Base-by-base conservation (phyloP, 306 rosid species). In the Pyrus pyrifolia region DNA sequence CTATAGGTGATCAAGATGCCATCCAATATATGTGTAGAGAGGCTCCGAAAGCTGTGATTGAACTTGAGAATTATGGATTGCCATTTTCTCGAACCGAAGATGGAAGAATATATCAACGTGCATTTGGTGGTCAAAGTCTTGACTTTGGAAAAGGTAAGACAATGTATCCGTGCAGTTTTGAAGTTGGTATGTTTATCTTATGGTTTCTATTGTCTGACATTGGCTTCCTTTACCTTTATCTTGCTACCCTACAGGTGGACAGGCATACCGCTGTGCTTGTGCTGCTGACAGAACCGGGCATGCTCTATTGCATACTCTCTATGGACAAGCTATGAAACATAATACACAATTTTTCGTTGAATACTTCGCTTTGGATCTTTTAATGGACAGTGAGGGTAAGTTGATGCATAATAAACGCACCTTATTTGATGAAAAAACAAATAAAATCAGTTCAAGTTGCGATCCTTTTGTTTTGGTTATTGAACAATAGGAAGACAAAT, bases 121-220 rank as follows among this genome's bases (percentile, higher is more conserved):
- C 97, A 52, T 93, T 93, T 88, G 98, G 98, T 62, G 98, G 98
- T 74, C 98, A 93, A 75, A 93, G 98, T 80, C 93, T 93, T 45
- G 84, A 93, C 86, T 93, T 86, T 70, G 98, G 98, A 85, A 91
- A 88, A 87, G 98, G 98, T 91, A 73, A 21, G 57, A 64, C 18
- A 67, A 52, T 64, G 19, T 70, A 19, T 42, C 70, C 78, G 35
- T 38, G 75, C 45, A 63, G 63, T 46, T 42, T 72, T 77, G 79
- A 60, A 61, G 33, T 74, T 75, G 27, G 64, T 23, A 25, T 19
- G 44, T 66, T 12, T 29, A 69, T 59, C 71, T 79, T 60, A 18
- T 53, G 64, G 23, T 78, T 4, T 68, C 35, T 31, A 17, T 27
- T 62, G 64, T 83, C 66, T 83, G 65, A 79, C 65, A 59, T 77